phyloP scores from a whole-genome alignment of 2,329 filamentous ascomycete genomes.

The Neofusicoccum sp. region DNA sequence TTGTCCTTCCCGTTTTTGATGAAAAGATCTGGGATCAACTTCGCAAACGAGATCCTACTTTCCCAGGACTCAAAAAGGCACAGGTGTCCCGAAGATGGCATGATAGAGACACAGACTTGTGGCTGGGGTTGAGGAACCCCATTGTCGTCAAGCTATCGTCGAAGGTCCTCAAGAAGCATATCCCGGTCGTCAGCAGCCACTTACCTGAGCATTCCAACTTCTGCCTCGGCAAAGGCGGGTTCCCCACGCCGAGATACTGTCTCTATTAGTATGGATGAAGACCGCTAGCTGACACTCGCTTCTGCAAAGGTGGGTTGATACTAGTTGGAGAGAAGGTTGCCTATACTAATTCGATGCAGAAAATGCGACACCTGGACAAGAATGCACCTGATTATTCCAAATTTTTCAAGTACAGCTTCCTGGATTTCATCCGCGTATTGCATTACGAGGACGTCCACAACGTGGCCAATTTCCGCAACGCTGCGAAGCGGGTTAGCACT shows the following conservation, averaged over 20 bases:
- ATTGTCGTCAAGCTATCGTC: background rate
- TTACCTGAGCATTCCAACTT: background rate
- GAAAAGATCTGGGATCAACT: background rate
- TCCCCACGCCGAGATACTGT: background rate
- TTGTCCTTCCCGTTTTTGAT: background rate
- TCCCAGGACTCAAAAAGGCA: background rate
- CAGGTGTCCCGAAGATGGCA: background rate
- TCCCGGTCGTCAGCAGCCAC: background rate
- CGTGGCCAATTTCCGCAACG: background rate
- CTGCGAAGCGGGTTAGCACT: background rate
- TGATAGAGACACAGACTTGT: background rate
- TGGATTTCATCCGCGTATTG: background rate
- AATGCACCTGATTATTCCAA: background rate
- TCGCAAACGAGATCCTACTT: background rate
- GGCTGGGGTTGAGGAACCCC: background rate
- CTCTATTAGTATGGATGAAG: background rate
- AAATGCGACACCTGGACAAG: background rate
- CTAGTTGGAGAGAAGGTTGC: no score
- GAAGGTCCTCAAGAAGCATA: background rate
- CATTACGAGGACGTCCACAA: background rate
- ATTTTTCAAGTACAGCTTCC: background rate
- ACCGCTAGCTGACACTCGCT: background rate
- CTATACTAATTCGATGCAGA: background rate
- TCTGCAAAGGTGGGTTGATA: no score
- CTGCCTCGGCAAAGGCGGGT: background rate